Base-by-base conservation (phyloP, 2,329 filamentous ascomycete genomes). In the Ascochyta clinopodiicola region DNA sequence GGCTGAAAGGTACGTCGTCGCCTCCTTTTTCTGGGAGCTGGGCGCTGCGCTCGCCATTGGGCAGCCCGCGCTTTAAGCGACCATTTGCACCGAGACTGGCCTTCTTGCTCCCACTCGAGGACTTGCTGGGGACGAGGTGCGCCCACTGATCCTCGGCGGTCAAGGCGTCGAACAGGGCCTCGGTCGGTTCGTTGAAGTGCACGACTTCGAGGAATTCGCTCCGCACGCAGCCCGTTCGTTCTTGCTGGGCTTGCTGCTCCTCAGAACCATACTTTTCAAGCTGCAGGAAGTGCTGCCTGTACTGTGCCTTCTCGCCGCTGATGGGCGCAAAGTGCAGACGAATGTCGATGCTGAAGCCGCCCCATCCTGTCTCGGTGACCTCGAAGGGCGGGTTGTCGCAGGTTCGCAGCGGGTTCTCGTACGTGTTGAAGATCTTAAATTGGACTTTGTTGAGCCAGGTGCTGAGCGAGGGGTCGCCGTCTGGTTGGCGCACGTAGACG, bases 401-500 rank as follows among this genome's bases (percentile, higher is more conserved):
- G 29, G 70, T 96, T 66, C 95, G 89, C 21, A 95, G 84, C 53
- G 90, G 90, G 76, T 97, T 96, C 25, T 92, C 88, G 74, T 97
- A 98, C 9, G 94, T 97, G 77, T 98, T 93, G 81, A 97, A 94
- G 15, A 99, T 86, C 77, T 98, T 98, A 80, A 99, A 99, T 75
- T 97, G 93, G 1, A 99, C 94, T 69, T 96, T 94, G 55, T 94
- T 91, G 63, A 98, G 84, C 92, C 95, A 99, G 77, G 96, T 95
- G 25, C 91, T 92, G 63, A 98, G 89, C 72, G 96, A 91, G 0
- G 80, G 80, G 57, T 91, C 90, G 74, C 91, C 91, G 68, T 96
- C 92, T 49, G 96, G 83, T 42, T 93, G 92, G 72, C 90, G 90
- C 54, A 99, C 91, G 75, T 96, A 98, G 61, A 98, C 91, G 70